Percentiles rank a stretch among this genome's conserved stretches.
phyloP scores from a whole-genome alignment of 306 rosid species.

The Notholithocarpus densiflorus region DNA sequence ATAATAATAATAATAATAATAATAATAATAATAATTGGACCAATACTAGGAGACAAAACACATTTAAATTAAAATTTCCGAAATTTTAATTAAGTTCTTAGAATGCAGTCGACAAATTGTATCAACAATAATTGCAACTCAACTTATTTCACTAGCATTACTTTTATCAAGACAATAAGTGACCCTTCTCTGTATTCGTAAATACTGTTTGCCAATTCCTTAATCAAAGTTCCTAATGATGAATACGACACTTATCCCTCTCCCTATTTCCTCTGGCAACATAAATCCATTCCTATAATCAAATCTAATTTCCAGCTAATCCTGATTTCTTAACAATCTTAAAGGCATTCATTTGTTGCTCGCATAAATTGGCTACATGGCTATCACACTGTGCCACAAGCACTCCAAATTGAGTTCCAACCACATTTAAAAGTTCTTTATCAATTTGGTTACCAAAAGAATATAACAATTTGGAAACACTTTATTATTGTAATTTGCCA shows the following conservation, averaged over 20 bases:
- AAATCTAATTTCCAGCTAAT: constrained; percentile 52
- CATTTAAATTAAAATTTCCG: too few species aligned
- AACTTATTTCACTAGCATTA: too few species aligned
- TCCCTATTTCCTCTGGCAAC: constrained; percentile 35
- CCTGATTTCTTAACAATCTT: constrained; percentile 56
- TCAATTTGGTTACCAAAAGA: too few species aligned
- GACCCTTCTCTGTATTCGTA: background rate
- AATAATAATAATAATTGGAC: too few species aligned
- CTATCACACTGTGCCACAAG: constrained; percentile 56
- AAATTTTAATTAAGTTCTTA: too few species aligned
- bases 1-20: too few species aligned
- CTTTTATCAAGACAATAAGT: background rate
- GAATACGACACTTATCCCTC: constrained; percentile 26
- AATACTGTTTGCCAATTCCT: background rate
- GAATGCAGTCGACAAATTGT: too few species aligned
- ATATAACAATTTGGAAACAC: too few species aligned
- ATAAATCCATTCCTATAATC: constrained; percentile 43
- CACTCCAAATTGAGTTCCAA: constrained; percentile 64
- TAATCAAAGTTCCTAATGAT: constrained; percentile 14
- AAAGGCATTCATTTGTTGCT: constrained; percentile 61
- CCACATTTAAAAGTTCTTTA: constrained; percentile 28
- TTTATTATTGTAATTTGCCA: too few species aligned
- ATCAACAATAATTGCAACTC: too few species aligned
- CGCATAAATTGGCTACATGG: constrained; percentile 68
- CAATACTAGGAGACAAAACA: too few species aligned